These are phyloP conservation scores for Coccinonectria pachysandricola DNA, from an alignment of 2,329 filamentous ascomycete species.

Conservation along the genomic window DNA sequence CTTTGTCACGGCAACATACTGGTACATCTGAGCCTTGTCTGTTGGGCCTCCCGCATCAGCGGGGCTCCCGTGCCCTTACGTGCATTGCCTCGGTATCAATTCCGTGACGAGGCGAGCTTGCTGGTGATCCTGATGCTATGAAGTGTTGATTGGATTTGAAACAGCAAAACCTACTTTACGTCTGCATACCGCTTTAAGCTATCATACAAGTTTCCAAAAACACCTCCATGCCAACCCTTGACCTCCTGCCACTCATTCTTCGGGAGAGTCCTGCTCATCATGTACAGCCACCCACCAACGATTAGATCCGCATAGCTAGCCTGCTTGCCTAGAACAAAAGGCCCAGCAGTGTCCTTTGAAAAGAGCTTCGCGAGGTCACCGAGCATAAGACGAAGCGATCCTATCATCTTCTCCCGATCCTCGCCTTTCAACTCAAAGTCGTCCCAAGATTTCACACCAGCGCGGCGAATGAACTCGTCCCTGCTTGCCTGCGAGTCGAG, in stretches of 20 bases:
- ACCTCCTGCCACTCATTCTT: constrained; percentile 36
- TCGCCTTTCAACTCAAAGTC: constrained; percentile 30
- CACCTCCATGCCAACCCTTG: constrained; percentile 36
- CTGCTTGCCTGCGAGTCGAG: constrained; percentile 39
- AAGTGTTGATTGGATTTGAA: too few relatives aligned
- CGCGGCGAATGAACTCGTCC: constrained; percentile 38
- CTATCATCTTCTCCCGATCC: constrained; percentile 26
- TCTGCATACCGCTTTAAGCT: constrained; percentile 29
- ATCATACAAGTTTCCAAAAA: constrained; percentile 40
- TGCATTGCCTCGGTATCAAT: too few relatives aligned
- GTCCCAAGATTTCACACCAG: constrained; percentile 34
- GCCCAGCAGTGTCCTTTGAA: constrained; percentile 26
- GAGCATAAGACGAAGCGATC: constrained; percentile 31
- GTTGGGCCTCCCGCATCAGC: too few relatives aligned
- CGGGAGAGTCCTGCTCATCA: constrained; percentile 31
- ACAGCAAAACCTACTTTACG: constrained; percentile 13
- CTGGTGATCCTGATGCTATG: too few relatives aligned
- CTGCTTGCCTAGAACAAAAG: constrained; percentile 35
- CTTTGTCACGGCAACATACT: too few relatives aligned
- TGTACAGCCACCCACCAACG: constrained; percentile 45
- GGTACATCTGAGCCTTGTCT: too few relatives aligned
- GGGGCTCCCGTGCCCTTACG: too few relatives aligned
- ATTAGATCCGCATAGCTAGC: constrained; percentile 46
- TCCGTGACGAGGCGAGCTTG: too few relatives aligned
- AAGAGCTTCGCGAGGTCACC: constrained; percentile 33